phyloP scores from a whole-genome alignment of 2,329 filamentous ascomycete species.

The Parastagonospora avenae region DNA sequence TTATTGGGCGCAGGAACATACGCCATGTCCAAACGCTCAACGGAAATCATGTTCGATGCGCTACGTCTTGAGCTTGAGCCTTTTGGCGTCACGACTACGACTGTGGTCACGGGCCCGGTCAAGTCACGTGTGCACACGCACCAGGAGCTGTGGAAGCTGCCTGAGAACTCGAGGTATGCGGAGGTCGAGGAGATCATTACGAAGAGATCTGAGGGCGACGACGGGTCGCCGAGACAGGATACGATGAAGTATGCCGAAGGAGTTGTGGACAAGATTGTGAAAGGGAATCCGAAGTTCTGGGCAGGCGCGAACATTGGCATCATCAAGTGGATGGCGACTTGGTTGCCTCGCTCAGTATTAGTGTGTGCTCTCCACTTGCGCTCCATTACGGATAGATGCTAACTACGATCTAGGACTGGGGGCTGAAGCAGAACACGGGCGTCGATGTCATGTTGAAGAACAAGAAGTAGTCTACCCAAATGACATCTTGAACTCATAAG shows the following conservation, averaged over 20 bases:
- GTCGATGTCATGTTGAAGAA: conserved; percentile 2
- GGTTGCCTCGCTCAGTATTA: not conserved
- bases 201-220: conserved; percentile 5
- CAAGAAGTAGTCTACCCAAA: not conserved
- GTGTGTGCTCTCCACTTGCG: not conserved
- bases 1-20: conserved; percentile 17
- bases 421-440: not conserved
- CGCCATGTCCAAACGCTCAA: conserved; percentile 44
- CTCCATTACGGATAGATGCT: not conserved
- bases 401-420: not conserved
- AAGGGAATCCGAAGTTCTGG: conserved; percentile 2
- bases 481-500: no score
- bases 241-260: conserved; percentile 4
- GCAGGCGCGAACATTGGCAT: not conserved
- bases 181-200: conserved; percentile 1
- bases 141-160: conserved; percentile 3
- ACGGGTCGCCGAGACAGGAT: conserved; percentile 8
- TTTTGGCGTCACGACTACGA: conserved; percentile 19
- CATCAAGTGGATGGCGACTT: not conserved
- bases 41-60: conserved; percentile 30
- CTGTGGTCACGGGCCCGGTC: conserved; percentile 16
- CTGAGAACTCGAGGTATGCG: conserved; percentile 3
- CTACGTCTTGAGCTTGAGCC: conserved; percentile 22
- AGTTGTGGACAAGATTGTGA: conserved; percentile 17
- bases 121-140: conserved; percentile 1